A percentile compares a stretch with the other conserved stretches of the same genome.
Evolutionary conservation across 2,329 filamentous ascomycete species (phyloP).

Genomic region (Zalaria obscura): DNA sequence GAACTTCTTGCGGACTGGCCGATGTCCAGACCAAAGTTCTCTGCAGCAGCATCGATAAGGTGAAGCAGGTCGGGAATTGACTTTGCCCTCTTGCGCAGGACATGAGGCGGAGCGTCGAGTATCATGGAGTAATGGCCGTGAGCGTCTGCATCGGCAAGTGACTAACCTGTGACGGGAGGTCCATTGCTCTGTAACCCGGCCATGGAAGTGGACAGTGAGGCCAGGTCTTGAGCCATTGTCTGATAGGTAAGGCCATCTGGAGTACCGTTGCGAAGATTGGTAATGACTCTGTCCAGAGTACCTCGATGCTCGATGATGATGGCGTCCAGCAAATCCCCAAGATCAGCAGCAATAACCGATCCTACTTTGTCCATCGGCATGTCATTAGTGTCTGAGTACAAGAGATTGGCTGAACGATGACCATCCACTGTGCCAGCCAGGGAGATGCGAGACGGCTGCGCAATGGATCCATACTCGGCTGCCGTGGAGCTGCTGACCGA

Average conservation of each 20-base stretch:
- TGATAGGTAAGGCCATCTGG: conserved; percentile 9
- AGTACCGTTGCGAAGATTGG: conserved; percentile 17
- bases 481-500: no score
- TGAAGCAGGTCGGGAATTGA: conserved; percentile 21
- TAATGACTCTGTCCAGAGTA: conserved; percentile 23
- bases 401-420: no score
- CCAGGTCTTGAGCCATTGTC: conserved; percentile 13
- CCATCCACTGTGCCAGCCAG: no score
- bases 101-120: conserved; percentile 16
- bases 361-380: conserved; percentile 9
- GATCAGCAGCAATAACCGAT: conserved; percentile 17
- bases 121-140: conserved; percentile 5
- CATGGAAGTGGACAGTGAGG: conserved; percentile 11
- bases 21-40: conserved; percentile 20
- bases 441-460: no score
- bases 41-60: conserved; percentile 21
- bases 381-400: not conserved
- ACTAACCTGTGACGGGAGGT: not conserved
- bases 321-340: conserved; percentile 23
- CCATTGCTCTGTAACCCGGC: conserved; percentile 1
- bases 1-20: not conserved
- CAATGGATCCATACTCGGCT: no score
- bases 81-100: conserved; percentile 12
- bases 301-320: conserved; percentile 26
- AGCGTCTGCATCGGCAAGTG: not conserved